phyloP scores from a whole-genome alignment of 176 grass and related monocot species.

The Aechmea fasciata region DNA sequence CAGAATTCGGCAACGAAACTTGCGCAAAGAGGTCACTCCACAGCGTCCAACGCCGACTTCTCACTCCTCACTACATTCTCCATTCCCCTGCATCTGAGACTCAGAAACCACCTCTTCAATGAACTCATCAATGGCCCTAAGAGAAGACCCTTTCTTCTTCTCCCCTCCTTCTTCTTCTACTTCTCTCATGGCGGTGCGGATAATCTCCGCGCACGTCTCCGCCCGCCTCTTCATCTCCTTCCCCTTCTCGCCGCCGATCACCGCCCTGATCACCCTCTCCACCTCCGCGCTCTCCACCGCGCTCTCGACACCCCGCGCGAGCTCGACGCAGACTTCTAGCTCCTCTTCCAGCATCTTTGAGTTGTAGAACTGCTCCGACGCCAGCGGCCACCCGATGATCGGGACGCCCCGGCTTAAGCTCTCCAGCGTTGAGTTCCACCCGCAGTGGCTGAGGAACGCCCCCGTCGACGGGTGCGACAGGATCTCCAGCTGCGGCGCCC shows the following conservation, averaged over 20 bases:
- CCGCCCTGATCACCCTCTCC: background rate
- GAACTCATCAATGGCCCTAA: conserved; percentile 9
- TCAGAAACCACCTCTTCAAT: background rate
- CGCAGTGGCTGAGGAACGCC: conserved; percentile 64
- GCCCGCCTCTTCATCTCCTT: background rate
- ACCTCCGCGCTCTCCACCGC: background rate
- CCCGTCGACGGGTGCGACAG: conserved; percentile 37
- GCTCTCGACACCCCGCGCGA: background rate
- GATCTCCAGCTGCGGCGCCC: conserved; percentile 47
- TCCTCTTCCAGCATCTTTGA: conserved; percentile 37
- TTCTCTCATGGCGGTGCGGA: background rate
- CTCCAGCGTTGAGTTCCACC: conserved; percentile 78
- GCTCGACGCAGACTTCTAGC: conserved; percentile 41
- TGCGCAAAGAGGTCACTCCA: background rate
- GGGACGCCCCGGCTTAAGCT: conserved; percentile 31
- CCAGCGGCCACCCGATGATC: conserved; percentile 46
- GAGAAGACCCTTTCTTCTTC: conserved; percentile 16
- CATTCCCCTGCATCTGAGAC: background rate
- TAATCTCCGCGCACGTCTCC: conserved; percentile 1
- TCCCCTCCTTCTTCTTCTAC: background rate
- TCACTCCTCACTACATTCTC: background rate
- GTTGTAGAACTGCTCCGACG: conserved; percentile 50
- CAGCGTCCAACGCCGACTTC: background rate
- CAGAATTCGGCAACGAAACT: no score
- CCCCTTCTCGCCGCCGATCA: background rate